phyloP scores from a whole-genome alignment of 2,329 filamentous ascomycete genomes.

The Penicillium sp. region DNA sequence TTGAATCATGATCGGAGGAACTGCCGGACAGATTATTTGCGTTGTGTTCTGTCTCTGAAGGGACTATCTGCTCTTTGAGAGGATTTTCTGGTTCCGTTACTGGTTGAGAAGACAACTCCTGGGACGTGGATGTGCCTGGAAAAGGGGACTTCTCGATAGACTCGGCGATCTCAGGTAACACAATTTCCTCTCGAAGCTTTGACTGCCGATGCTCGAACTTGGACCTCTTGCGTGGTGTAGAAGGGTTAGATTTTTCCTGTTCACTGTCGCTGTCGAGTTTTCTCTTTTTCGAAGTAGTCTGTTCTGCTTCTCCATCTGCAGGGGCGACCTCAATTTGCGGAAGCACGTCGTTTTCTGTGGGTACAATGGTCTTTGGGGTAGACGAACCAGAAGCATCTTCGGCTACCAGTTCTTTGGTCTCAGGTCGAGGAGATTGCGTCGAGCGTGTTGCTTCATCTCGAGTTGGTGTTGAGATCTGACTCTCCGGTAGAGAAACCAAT shows the following conservation, averaged over 20 bases:
- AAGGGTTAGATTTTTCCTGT: constrained; percentile 15
- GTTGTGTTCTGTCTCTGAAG: constrained; percentile 5
- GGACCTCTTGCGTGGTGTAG: constrained; percentile 29
- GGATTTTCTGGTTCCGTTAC: neutral
- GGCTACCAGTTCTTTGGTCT: neutral
- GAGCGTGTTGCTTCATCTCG: constrained; percentile 22
- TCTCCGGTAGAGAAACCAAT: constrained; percentile 33
- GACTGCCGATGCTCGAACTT: constrained; percentile 33
- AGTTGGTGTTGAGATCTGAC: constrained; percentile 30
- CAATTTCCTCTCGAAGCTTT: constrained; percentile 35
- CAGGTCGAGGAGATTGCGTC: neutral
- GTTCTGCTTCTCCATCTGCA: neutral
- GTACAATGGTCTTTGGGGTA: neutral
- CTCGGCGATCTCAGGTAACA: constrained; percentile 26
- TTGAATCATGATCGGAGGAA: constrained; percentile 23
- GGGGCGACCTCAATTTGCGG: neutral
- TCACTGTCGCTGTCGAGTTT: constrained; percentile 12
- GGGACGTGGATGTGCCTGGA: neutral
- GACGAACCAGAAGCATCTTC: neutral
- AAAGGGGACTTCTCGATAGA: constrained; percentile 16
- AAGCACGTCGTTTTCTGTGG: neutral
- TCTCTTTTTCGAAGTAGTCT: constrained; percentile 20
- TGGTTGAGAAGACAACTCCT: neutral
- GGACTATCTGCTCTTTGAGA: neutral
- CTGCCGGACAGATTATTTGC: constrained; percentile 16